Conservation (phyloP, 768 basidiomycete genomes). For the Trametes villosa region DNA sequence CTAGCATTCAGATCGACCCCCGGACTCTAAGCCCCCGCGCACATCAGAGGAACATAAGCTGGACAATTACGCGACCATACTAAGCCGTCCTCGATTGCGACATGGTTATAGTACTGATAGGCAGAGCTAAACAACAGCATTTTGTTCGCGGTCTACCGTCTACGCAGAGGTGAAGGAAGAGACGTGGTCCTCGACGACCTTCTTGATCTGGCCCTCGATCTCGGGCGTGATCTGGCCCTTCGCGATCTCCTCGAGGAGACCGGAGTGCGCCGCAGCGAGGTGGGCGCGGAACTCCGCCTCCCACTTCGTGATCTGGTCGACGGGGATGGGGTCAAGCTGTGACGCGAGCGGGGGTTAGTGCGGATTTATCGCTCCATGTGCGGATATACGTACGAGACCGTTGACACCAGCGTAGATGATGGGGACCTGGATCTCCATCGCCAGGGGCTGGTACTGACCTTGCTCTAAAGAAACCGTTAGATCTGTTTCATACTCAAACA, state of each 20-base stretch:
- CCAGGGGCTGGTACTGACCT: constrained; percentile 95
- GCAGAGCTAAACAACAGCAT: constrained; percentile 25
- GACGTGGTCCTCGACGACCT: constrained; percentile 89
- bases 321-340: constrained; percentile 92
- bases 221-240: constrained; percentile 85
- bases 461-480: constrained; percentile 66
- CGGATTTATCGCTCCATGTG: not conserved
- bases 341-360: constrained; percentile 9
- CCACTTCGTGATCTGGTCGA: constrained; percentile 93
- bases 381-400: constrained; percentile 74
- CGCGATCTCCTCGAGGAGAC: constrained; percentile 84
- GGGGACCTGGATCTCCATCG: constrained; percentile 96
- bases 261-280: constrained; percentile 70
- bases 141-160: constrained; percentile 23
- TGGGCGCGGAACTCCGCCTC: constrained; percentile 91
- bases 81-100: constrained; percentile 25
- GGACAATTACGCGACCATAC: constrained; percentile 26
- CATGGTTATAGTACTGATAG: constrained; percentile 22
- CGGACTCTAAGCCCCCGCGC: no score
- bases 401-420: constrained; percentile 99
- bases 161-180: constrained; percentile 64
- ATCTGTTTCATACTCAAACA: not conserved
- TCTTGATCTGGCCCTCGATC: constrained; percentile 94
- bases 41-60: not conserved
- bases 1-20: not conserved